Percentiles rank a stretch among this genome's conserved stretches.
Evolutionary conservation across 2,329 filamentous ascomycete genomes (phyloP).

Genomic region (Xylaria arbuscula): DNA sequence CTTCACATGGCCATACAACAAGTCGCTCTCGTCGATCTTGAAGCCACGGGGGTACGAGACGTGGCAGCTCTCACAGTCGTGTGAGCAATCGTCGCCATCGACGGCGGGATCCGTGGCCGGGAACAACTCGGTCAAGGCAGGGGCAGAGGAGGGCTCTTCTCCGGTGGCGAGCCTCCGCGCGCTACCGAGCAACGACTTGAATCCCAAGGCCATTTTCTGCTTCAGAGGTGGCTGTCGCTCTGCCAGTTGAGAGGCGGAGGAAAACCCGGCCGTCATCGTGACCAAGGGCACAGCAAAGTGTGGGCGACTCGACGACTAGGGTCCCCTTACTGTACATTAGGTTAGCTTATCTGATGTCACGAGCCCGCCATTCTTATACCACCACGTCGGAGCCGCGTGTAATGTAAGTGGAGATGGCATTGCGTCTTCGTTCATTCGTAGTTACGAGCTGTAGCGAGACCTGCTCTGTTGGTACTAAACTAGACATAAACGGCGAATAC

Average conservation of each 20-base stretch:
- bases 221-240: constrained; percentile 41
- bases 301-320: constrained; percentile 3
- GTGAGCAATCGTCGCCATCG: constrained; percentile 89
- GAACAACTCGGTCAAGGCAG: constrained; percentile 69
- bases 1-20: constrained; percentile 85
- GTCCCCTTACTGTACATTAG: background rate
- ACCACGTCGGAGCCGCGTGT: constrained; percentile 25
- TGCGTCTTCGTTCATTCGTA: constrained; percentile 13
- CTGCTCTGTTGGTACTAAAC: constrained; percentile 13
- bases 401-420: constrained; percentile 26
- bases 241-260: constrained; percentile 19
- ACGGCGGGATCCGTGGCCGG: constrained; percentile 76
- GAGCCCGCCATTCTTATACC: constrained; percentile 26
- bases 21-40: constrained; percentile 80
- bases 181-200: constrained; percentile 55
- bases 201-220: constrained; percentile 54
- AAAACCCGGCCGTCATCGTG: constrained; percentile 15
- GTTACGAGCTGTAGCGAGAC: background rate
- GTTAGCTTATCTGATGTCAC: constrained; percentile 28
- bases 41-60: constrained; percentile 78
- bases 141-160: constrained; percentile 40
- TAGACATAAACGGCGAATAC: constrained; percentile 19
- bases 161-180: constrained; percentile 52
- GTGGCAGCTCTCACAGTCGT: constrained; percentile 85
- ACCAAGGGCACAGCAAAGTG: background rate